Evolutionary conservation across 1,139 yeast species (phyloP).

Genomic region (Suhomyces bolitotheri): DNA sequence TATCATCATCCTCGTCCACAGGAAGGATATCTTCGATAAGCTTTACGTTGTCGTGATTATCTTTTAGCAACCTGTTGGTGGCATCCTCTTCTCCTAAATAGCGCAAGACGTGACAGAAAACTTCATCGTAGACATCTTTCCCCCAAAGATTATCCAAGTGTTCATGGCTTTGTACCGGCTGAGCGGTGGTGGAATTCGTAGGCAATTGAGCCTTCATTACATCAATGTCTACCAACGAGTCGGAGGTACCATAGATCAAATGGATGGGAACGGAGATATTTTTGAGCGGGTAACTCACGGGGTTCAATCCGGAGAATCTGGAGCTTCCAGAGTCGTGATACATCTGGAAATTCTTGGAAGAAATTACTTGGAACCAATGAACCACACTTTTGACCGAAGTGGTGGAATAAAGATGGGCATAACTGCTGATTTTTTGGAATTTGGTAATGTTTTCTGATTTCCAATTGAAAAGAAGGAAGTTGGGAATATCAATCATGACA

Average conservation of each 20-base stretch:
- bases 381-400: constrained; percentile 91
- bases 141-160: constrained; percentile 95
- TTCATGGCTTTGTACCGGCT: constrained; percentile 66
- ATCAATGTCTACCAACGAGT: constrained; percentile 82
- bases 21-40: constrained; percentile 13
- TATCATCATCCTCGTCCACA: constrained; percentile 10
- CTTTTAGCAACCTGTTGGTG: constrained; percentile 8
- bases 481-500: constrained; percentile 68
- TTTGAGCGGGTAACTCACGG: constrained; percentile 46
- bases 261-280: constrained; percentile 72
- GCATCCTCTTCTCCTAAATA: constrained; percentile 28
- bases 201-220: constrained; percentile 65
- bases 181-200: constrained; percentile 30
- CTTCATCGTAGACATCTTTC: constrained; percentile 54
- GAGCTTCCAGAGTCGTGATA: constrained; percentile 57
- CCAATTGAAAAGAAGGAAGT: constrained; percentile 77
- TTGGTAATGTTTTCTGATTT: constrained; percentile 63
- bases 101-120: constrained; percentile 52
- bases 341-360: constrained; percentile 83
- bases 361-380: constrained; percentile 94
- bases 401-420: constrained; percentile 83
- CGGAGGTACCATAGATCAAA: constrained; percentile 75
- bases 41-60: constrained; percentile 7
- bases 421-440: constrained; percentile 73
- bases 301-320: constrained; percentile 39